phyloP scores from a whole-genome alignment of 2,329 filamentous ascomycete genomes.

The Fusarium proliferatum region DNA sequence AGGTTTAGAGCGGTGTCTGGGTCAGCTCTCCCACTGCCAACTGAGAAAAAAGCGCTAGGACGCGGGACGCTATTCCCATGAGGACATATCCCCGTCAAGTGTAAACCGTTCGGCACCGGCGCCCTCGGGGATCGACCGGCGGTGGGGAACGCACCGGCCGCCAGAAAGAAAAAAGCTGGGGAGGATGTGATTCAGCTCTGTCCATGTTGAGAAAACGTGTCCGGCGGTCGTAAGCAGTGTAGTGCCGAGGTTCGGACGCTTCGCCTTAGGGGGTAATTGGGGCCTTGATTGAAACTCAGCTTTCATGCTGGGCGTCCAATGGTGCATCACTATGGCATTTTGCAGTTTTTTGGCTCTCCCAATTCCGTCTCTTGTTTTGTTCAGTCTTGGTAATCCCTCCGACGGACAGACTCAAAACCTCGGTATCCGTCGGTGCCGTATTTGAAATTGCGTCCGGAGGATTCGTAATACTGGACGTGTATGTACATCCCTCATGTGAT shows the following conservation, averaged over 20 bases:
- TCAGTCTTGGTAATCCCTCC: slow-evolving; percentile 20
- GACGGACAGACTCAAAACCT: background rate
- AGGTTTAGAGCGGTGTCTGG: slow-evolving; percentile 7
- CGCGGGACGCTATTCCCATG: slow-evolving; percentile 41
- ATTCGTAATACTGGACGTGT: background rate
- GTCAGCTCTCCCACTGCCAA: background rate
- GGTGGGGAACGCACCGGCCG: slow-evolving; percentile 5
- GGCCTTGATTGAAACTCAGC: slow-evolving; percentile 17
- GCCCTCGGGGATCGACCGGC: slow-evolving; percentile 34
- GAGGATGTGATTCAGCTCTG: slow-evolving; percentile 13
- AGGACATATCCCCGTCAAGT: slow-evolving; percentile 40
- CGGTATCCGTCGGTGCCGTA: slow-evolving; percentile 2
- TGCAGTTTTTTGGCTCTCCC: background rate
- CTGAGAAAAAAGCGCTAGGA: slow-evolving; percentile 9
- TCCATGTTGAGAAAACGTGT: slow-evolving; percentile 14
- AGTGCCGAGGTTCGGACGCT: slow-evolving; percentile 17
- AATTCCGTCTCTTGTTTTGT: slow-evolving; percentile 1
- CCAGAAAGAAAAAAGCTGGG: background rate
- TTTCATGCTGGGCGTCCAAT: background rate
- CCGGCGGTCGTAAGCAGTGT: background rate
- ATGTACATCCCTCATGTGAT: background rate
- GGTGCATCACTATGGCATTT: background rate
- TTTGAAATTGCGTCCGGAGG: background rate
- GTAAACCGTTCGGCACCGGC: slow-evolving; percentile 24
- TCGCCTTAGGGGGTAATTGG: slow-evolving; percentile 21